Evolutionary conservation across 495 filamentous ascomycete genomes (phyloP), one percentile per base, ranked within the genome.

Genomic region (Pyrenopolyporus hunteri): DNA sequence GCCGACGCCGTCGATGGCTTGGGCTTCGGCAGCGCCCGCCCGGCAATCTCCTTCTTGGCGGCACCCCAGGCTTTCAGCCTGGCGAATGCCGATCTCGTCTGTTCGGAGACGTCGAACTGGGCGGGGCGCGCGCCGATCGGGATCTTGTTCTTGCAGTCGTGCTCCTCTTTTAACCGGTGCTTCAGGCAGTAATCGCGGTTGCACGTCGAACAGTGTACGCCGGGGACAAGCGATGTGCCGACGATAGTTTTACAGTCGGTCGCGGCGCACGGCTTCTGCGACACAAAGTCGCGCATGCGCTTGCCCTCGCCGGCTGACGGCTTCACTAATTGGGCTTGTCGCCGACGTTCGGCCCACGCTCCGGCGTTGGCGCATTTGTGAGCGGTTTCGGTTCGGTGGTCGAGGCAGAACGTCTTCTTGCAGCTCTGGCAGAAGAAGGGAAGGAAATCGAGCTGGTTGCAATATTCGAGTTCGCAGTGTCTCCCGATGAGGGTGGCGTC

Each of bases 341-440:
- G 80, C 54, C 82, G 77, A 1, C 85, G 84, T 32, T 82, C 82
- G 3, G 92, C 93, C 93, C 93, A 97, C 72, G 89, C 92, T 53
- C 93, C 94, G 14, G 84, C 88, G 50, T 89, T 83, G 11, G 87
- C 63, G 73, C 94, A 98, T 65, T 82, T 80, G 79, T 98, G 94
- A 0, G 89, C 78, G 43, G 84, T 83, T 75, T 97, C 93, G 69
- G 86, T 89, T 49, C 94, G 91, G 82, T 98, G 94, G 71, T 97
- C 92, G 69, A 95, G 89, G 73, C 94, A 98, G 82, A 86, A 98
- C 42, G 88, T 95, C 40, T 87, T 83, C 62, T 70, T 66, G 68
- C 94, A 98, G 71, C 87, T 92, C 74, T 94, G 89, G 81, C 94
- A 98, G 64, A 85, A 82, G 78, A 97, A 98, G 32, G 94, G 94